Base-by-base conservation (phyloP, 345 rosid species). In the Populus simonii region DNA sequence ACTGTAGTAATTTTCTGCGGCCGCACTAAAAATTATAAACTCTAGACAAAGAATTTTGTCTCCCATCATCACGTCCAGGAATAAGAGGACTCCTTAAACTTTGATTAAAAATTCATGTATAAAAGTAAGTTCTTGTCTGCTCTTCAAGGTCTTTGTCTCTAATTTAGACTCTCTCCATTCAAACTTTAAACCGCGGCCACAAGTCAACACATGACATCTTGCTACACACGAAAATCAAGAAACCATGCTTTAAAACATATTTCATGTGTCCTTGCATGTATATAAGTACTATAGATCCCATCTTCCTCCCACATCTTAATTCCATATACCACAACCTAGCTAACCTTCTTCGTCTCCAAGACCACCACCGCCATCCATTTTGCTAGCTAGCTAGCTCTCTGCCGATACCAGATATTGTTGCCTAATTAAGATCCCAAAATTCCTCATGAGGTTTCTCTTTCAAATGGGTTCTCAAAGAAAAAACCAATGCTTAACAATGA, bases 161-260 rank as follows among this genome's bases (percentile, higher is more conserved):
- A 22, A 23, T 39, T 55, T 39, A 76, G 79, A 76, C 79, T 43
- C 16, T 10, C 10, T 8, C 53, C 36, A 68, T 76, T 76, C 73
- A 76, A 76, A 68, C 71, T 66, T 66, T 70, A 65, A 47, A 38
- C 71, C 79, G 79, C 79, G 79, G 79, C 67, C 38, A 20, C 6
- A 55, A 76, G 79, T 76, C 79, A 76, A 76, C 22, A n/a, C 73
- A 68, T 51, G 62, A 57, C 27, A 51, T 51, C 2, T 45, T 3
- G 49, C n/a, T 6, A 18, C n/a, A 18, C 5, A 49, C 6, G 6
- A 49, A 16, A 7, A 18, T 6, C 57, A 51, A 5, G 2, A 51
- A 6, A 51, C 57, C 57, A 17, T 17, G 22, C 57, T n/a, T 17
- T 51, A 6, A 51, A 51, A 51, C 10, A 45, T 12, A 45, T 45